Conservation (phyloP, 805 yeast species). For the Candida ficus region DNA sequence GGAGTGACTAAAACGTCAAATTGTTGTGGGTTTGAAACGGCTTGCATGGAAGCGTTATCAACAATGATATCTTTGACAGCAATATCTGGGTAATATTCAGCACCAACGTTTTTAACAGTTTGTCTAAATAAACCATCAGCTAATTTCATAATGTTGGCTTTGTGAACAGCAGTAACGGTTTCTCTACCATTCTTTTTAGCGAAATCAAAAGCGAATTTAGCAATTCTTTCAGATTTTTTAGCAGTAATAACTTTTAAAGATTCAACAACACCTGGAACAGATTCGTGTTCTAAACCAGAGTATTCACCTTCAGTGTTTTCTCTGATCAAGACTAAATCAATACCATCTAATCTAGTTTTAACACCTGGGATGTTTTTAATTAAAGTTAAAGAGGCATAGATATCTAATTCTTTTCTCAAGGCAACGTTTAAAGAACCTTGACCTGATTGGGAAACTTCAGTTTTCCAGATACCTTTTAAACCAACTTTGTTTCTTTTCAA, state of each 20-base stretch:
- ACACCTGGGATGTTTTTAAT: constrained; percentile 95
- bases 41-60: constrained; percentile 99
- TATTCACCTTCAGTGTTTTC: constrained; percentile 99
- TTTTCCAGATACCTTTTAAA: constrained; percentile 91
- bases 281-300: constrained; percentile 96
- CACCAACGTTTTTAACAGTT: constrained; percentile 84
- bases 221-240: constrained; percentile 93
- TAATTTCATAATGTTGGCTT: constrained; percentile 98
- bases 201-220: constrained; percentile 94
- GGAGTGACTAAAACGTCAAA: constrained; percentile 98
- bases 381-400: constrained; percentile 90
- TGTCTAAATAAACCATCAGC: constrained; percentile 97
- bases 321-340: constrained; percentile 92
- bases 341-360: constrained; percentile 78
- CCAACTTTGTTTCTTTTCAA: constrained; percentile 96
- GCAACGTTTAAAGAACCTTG: constrained; percentile 92
- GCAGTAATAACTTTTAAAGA: constrained; percentile 92
- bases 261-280: constrained; percentile 97
- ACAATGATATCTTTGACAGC: constrained; percentile 90
- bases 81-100: constrained; percentile 78
- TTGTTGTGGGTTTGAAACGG: constrained; percentile 96
- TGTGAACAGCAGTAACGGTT: constrained; percentile 94
- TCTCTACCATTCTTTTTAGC: constrained; percentile 90
- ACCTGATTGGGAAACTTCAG: constrained; percentile 75
- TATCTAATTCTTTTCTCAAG: constrained; percentile 91